Conservation (phyloP, 2,329 filamentous ascomycete species). For the Cladophialophora immunda region DNA sequence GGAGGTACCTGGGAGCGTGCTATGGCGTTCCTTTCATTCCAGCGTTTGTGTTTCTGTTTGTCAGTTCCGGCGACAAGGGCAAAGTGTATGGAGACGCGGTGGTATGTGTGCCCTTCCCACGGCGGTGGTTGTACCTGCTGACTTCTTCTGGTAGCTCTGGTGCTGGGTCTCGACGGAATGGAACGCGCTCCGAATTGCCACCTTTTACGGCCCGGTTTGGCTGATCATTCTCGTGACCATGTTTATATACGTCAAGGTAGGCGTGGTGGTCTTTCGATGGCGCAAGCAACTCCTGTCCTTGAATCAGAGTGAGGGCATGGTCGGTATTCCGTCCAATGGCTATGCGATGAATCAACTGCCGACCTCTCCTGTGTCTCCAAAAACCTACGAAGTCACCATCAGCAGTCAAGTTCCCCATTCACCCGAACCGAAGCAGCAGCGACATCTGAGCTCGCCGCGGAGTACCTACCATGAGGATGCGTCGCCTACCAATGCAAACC, state of each 20-base stretch:
- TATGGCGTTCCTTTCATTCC: constrained; percentile 78
- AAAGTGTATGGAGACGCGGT: constrained; percentile 77
- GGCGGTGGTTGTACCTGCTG: neutral
- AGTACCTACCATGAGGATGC: constrained; percentile 19
- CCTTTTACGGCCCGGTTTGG: constrained; percentile 70
- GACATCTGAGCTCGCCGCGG: constrained; percentile 3
- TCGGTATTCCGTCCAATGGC: neutral
- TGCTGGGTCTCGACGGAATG: constrained; percentile 77
- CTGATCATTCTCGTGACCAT: constrained; percentile 51
- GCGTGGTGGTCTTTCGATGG: constrained; percentile 59
- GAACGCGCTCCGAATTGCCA: constrained; percentile 75
- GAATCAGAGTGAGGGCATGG: constrained; percentile 15
- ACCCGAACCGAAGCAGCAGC: constrained; percentile 12
- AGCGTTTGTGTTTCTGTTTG: constrained; percentile 72
- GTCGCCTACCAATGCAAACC: neutral
- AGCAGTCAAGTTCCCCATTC: constrained; percentile 32
- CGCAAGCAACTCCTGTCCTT: constrained; percentile 64
- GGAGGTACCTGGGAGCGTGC: constrained; percentile 72
- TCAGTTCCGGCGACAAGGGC: constrained; percentile 61
- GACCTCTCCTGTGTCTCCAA: constrained; percentile 1
- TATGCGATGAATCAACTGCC: constrained; percentile 26
- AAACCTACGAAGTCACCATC: constrained; percentile 33
- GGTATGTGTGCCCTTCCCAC: constrained; percentile 46
- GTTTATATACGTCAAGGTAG: constrained; percentile 51
- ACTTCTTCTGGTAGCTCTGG: constrained; percentile 66